phyloP scores from a whole-genome alignment of 305 asterid species.

The Fraxinus dipetala region DNA sequence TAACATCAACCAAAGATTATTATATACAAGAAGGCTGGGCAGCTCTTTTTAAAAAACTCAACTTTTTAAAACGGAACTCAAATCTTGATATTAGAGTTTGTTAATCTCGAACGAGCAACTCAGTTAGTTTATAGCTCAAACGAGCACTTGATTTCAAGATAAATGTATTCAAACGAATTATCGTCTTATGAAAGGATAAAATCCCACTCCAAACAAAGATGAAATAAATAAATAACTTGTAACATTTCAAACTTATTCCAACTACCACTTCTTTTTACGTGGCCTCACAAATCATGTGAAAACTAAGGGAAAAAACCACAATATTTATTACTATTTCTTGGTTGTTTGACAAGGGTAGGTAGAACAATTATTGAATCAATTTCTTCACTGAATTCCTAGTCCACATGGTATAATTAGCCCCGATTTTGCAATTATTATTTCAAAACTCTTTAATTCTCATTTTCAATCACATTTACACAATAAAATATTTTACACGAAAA shows the following conservation, averaged over 20 bases:
- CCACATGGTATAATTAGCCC: not conserved
- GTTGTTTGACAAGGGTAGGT: not conserved
- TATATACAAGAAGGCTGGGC: not conserved
- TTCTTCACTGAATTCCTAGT: not conserved
- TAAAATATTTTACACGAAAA: too few relatives aligned
- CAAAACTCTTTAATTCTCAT: too few relatives aligned
- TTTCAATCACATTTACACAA: too few relatives aligned
- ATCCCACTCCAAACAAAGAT: not conserved
- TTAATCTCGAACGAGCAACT: not conserved
- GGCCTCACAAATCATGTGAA: not conserved
- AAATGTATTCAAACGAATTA: not conserved
- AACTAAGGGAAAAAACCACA: not conserved
- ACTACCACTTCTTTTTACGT: not conserved
- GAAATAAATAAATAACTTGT: not conserved
- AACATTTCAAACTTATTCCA: not conserved
- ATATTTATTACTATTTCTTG: not conserved
- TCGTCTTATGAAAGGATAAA: too few relatives aligned
- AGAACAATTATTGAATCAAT: not conserved
- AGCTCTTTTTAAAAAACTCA: not conserved
- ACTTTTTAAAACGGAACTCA: too few relatives aligned
- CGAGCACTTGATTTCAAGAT: too few relatives aligned
- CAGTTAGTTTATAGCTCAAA: not conserved
- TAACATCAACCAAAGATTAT: not conserved
- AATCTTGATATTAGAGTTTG: not conserved
- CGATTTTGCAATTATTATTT: too few relatives aligned